Evolutionary conservation across 768 basidiomycete species (phyloP), one percentile per base, ranked within the genome.

Genomic region (Macrolepiota albuminosa): DNA sequence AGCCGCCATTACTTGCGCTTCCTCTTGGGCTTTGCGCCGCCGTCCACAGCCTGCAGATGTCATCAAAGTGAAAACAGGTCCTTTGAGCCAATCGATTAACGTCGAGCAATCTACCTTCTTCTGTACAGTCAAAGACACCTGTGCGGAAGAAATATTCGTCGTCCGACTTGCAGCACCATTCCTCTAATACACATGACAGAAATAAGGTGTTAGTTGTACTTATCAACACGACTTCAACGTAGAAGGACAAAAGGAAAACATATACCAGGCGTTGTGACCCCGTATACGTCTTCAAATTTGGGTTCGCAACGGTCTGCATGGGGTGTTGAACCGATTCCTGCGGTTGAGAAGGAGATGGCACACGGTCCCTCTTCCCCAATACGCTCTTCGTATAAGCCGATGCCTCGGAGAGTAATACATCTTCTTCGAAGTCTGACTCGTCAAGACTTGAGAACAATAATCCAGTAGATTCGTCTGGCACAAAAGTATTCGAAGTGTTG

Each of bases 401-500:
- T 1, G 47, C n/a, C 26, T 64, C 61, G 14, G 64, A 66, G 29
- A 65, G 60, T 10, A 60, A 64, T 34, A 54, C 53, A 16, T 66
- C 66, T n/a, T 66, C 60, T 26, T 66, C 66, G 5, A 61, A 63
- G 34, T 66, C 63, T 9, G 56, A 59, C 8, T 54, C 59, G 3
- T 45, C 55, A 13, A 64, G 58, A 11, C 55, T 63, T 40, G 61
- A 60, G 49, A 61, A 62, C 5, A 54, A 51, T 7, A 46, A 18
- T 51, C 42, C 49, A 21, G 21, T 37, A 26, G 31, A 16, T 33
- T 48, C 47, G 24, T 43, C 39, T 3, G 24, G 10, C 48, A 2
- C 49, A 6, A 40, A n/a, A 0, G 40, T 37, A 13, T 43, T 47
- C 18, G 18, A 16, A 26, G n/a, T 34, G 29, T 43, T 55, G 6